Evolutionary conservation across 2,329 filamentous ascomycete species (phyloP).

Genomic region (Fusarium goolgardi): DNA sequence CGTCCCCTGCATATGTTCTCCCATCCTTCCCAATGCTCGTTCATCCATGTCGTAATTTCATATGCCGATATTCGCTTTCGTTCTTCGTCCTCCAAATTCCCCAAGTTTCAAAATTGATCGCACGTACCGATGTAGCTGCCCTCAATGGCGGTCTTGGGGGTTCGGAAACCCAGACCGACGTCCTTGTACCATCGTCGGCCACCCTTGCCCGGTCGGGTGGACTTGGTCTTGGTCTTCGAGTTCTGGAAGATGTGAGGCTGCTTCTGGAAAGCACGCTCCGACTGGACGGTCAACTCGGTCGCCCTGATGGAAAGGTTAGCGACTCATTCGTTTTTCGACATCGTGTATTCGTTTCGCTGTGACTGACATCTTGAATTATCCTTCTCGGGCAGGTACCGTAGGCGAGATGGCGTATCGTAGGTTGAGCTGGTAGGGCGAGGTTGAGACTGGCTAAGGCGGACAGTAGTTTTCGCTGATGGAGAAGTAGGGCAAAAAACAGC

Average conservation of each 20-base stretch:
- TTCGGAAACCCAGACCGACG: constrained; percentile 98
- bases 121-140: constrained; percentile 98
- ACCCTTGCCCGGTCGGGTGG: constrained; percentile 87
- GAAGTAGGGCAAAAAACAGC: constrained; percentile 52
- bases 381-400: constrained; percentile 55
- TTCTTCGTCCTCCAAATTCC: constrained; percentile 7
- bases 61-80: constrained; percentile 8
- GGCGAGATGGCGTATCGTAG: constrained; percentile 55
- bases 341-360: constrained; percentile 36
- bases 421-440: constrained; percentile 51
- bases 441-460: constrained; percentile 47
- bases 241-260: constrained; percentile 99
- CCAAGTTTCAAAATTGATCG: constrained; percentile 36
- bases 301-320: constrained; percentile 74
- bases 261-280: constrained; percentile 99
- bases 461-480: constrained; percentile 53
- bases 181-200: constrained; percentile 98
- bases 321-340: constrained; percentile 38
- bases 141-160: constrained; percentile 98
- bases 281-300: constrained; percentile 99
- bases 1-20: background rate
- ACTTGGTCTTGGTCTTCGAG: constrained; percentile 90
- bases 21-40: background rate
- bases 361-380: constrained; percentile 60
- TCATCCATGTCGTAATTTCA: background rate